phyloP scores from a whole-genome alignment of 306 rosid species.

The Myrica gale region DNA sequence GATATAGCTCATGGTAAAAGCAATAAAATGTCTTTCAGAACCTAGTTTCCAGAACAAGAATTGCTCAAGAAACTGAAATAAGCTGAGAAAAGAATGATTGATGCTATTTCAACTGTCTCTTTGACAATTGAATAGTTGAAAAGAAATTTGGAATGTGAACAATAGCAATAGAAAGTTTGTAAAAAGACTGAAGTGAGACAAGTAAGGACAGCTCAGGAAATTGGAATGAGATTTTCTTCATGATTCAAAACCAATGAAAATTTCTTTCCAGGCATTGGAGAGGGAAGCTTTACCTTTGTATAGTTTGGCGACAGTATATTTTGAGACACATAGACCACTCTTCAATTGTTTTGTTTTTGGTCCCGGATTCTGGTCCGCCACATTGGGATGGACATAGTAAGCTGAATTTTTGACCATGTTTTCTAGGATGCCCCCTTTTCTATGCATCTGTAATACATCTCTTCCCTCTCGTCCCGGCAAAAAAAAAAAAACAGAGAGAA shows the following conservation, averaged over 20 bases:
- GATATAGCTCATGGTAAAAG: not conserved
- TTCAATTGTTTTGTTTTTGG: conserved; percentile 11
- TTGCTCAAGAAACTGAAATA: not conserved
- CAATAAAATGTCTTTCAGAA: not conserved
- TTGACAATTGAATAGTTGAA: not conserved
- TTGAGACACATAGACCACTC: not conserved
- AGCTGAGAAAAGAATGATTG: conserved; percentile 2
- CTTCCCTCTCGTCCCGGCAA: not conserved
- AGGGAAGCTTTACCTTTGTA: not conserved
- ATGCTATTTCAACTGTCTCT: not conserved
- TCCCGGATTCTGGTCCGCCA: conserved; percentile 1
- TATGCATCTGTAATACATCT: not conserved
- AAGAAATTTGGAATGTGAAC: not conserved
- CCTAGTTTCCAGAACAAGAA: not conserved
- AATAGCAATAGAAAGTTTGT: conserved; percentile 1
- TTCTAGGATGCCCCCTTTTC: not conserved
- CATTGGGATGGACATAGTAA: not conserved
- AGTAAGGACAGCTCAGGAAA: not conserved
- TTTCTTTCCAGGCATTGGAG: not conserved
- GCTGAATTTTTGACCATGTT: not conserved
- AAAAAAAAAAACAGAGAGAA: not conserved
- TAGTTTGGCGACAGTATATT: conserved; percentile 4
- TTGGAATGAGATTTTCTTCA: not conserved
- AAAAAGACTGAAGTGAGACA: not conserved
- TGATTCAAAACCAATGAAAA: not conserved